Conservation (phyloP, 1,284 basidiomycete species). For the Termitomyces sp. region DNA sequence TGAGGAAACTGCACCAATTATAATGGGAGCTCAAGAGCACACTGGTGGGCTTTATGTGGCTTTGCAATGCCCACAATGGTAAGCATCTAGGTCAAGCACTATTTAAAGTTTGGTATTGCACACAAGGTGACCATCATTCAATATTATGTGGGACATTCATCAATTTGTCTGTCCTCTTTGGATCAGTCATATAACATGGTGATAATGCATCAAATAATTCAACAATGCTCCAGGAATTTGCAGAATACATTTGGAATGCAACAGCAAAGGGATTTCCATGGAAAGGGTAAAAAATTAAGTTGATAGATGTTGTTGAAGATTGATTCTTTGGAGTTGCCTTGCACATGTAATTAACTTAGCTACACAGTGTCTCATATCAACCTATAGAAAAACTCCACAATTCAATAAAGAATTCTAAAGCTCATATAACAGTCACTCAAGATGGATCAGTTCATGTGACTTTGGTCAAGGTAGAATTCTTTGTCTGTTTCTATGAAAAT, state of each 20-base stretch:
- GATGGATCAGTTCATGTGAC: slow-evolving; percentile 1
- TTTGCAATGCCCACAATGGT: neutral
- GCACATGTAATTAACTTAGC: slow-evolving; percentile 2
- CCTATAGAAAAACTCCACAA: neutral
- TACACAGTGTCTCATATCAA: neutral
- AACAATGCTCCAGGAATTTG: neutral
- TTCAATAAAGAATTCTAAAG: neutral
- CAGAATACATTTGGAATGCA: neutral
- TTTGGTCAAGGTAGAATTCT: slow-evolving; percentile 15
- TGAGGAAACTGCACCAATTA: neutral
- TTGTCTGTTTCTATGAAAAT: slow-evolving; percentile 27
- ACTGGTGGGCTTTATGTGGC: neutral
- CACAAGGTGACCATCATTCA: neutral
- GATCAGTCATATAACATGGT: neutral
- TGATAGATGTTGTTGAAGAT: neutral
- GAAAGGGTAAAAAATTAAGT: neutral
- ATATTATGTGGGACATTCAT: neutral
- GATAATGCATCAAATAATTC: neutral
- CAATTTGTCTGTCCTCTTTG: neutral
- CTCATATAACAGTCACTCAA: neutral
- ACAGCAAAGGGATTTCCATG: neutral
- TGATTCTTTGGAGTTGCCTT: slow-evolving; percentile 1
- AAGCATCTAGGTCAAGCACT: neutral
- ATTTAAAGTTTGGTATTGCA: neutral
- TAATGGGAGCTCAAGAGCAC: neutral